Percentiles rank a stretch among this genome's conserved stretches.
Conservation (phyloP, 2,329 filamentous ascomycete species). For the Lasiodiplodia hormozganensis region DNA sequence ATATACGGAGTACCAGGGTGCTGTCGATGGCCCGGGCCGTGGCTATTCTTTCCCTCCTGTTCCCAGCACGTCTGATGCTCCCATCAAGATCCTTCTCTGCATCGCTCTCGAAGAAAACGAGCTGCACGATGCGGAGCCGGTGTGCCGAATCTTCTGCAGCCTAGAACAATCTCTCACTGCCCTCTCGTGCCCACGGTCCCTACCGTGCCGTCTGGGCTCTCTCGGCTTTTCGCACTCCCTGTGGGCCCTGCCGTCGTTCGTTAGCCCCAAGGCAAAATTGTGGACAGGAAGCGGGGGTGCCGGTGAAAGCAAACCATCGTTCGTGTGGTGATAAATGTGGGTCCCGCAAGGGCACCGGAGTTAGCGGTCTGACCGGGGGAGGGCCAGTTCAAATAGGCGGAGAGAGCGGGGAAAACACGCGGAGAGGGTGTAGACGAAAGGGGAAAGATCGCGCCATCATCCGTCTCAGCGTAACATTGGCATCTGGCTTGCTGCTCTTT, state of each 20-base stretch:
- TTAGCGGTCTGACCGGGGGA: background rate
- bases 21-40: too few species aligned
- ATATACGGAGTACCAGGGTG: too few species aligned
- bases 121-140: too few species aligned
- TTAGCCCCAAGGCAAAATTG: background rate
- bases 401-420: background rate
- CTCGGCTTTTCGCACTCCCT: background rate
- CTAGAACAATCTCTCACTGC: background rate
- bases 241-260: background rate
- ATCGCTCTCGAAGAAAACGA: too few species aligned
- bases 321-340: background rate
- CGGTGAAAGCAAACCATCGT: background rate
- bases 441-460: background rate
- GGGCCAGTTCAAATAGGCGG: background rate
- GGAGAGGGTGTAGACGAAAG: background rate
- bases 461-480: background rate
- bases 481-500: background rate
- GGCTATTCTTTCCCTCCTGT: too few species aligned
- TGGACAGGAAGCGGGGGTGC: background rate
- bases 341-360: background rate
- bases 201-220: background rate
- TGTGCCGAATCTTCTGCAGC: background rate
- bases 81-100: too few species aligned
- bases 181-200: too few species aligned
- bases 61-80: too few species aligned